Base-by-base conservation (phyloP, 2,329 filamentous ascomycete species). In the Neofusicoccum kwambonambiense region DNA sequence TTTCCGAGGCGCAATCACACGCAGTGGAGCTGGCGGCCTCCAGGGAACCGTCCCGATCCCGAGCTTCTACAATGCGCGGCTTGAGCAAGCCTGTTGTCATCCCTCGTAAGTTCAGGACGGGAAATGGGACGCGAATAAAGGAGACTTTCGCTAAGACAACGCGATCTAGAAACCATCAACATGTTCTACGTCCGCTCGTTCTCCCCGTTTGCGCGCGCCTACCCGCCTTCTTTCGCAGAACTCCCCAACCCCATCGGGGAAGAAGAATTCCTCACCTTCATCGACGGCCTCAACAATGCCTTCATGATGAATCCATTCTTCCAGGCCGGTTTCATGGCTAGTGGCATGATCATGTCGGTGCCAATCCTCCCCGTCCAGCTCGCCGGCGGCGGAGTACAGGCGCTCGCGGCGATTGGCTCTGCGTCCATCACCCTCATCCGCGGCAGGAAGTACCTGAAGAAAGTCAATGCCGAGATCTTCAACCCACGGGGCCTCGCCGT, bases 271-370 rank as follows among this genome's bases (percentile, higher is more conserved):
- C 68, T 74, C 17, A 44, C 65, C 6, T 73, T 74, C 65, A 65
- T 74, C 64, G 71, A 73, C 50, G 68, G 69, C 8, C 67, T 74
- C 37, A 74, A 74, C 62, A 65, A 70, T 44, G 69, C 67, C 42
- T 73, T 71, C 64, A 64, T 74, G 37, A 71, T 70, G 8, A 64
- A 69, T 11, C 72, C 72, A 0, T 65, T 70, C 63, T 70, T 72
- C 63, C 68, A 74, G 65, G 64, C 65, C 9, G 63, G 68, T 7
- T 66, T 69, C 37, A 51, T 71, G 4, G 68, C 67, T 3, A 71
- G 72, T 3, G 67, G 66, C 1, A 62, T 66, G 17, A 68, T 74
- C 54, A 52, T 67, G 5, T 64, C 68, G 5, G 64, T 68, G 4
- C 68, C 71, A 57, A 63, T 73, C 19, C 57, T 70, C 1, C 71